These are phyloP conservation scores for Pythium chondricola DNA, from an alignment of 352 stramenopile genomes.

Conservation along the genomic window DNA sequence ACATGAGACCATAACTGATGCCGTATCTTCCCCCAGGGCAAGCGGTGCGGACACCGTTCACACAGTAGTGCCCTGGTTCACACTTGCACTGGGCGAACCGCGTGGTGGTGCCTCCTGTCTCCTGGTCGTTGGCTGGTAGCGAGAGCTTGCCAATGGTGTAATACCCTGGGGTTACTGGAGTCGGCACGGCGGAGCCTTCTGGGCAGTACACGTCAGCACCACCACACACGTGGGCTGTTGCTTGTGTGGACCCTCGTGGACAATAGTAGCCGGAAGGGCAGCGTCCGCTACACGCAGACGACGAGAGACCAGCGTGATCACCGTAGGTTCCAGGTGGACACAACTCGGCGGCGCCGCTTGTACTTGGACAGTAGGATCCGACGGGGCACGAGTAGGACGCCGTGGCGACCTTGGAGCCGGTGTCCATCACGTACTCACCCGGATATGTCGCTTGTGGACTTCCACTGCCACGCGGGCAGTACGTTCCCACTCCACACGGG, in stretches of 20 bases:
- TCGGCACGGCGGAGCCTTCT: conserved; percentile 30
- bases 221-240: conserved; percentile 34
- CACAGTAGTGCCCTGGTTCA: conserved; percentile 42
- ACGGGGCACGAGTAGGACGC: conserved; percentile 22
- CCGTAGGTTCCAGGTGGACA: conserved; percentile 69
- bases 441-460: conserved; percentile 7
- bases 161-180: conserved; percentile 26
- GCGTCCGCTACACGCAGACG: conserved; percentile 33
- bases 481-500: conserved; percentile 27
- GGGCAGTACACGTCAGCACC: conserved; percentile 38
- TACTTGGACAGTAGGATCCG: conserved; percentile 43
- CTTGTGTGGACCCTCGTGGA: conserved; percentile 30
- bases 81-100: conserved; percentile 40
- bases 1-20: conserved; percentile 14
- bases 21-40: conserved; percentile 50
- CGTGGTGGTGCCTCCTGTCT: conserved; percentile 11
- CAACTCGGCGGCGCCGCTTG: conserved; percentile 22
- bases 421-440: conserved; percentile 36
- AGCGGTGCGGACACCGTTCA: conserved; percentile 17
- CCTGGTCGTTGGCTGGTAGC: conserved; percentile 6
- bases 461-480: conserved; percentile 35
- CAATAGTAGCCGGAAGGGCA: conserved; percentile 62
- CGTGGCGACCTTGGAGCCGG: conserved; percentile 12
- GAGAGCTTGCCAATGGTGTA: conserved; percentile 33
- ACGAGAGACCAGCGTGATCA: conserved; percentile 27